Evolutionary conservation across 2,329 filamentous ascomycete genomes (phyloP).

Genomic region (Ascochyta rabiei): DNA sequence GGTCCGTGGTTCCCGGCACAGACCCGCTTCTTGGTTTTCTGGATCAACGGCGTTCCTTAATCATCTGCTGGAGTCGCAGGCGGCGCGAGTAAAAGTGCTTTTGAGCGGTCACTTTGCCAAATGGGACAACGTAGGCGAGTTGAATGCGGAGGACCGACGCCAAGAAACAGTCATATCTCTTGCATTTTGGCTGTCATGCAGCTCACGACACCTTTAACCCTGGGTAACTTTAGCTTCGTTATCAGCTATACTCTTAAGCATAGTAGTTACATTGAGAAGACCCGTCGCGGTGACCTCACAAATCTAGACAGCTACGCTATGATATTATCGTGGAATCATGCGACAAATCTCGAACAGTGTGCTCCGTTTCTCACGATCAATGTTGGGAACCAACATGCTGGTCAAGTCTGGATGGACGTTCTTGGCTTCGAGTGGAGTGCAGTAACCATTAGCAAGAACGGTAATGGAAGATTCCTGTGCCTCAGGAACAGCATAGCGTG

Average conservation of each 20-base stretch:
- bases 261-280: slow-evolving; percentile 64
- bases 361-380: slow-evolving; percentile 53
- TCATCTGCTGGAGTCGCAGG: neutral
- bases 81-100: neutral
- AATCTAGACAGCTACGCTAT: slow-evolving; percentile 50
- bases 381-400: slow-evolving; percentile 60
- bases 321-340: slow-evolving; percentile 52
- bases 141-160: neutral
- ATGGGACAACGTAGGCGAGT: neutral
- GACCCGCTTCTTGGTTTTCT: neutral
- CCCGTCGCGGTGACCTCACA: slow-evolving; percentile 48
- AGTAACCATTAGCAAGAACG: slow-evolving; percentile 61
- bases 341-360: slow-evolving; percentile 20
- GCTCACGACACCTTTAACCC: neutral
- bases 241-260: slow-evolving; percentile 52
- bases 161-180: neutral
- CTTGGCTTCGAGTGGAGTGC: slow-evolving; percentile 54
- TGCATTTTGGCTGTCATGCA: neutral
- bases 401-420: slow-evolving; percentile 67
- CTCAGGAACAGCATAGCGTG: slow-evolving; percentile 4
- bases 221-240: neutral
- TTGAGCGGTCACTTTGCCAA: neutral
- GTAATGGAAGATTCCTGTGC: slow-evolving; percentile 60
- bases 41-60: neutral
- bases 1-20: neutral